Conservation (phyloP, 2,329 filamentous ascomycete genomes). For the Penicillium sp. region DNA sequence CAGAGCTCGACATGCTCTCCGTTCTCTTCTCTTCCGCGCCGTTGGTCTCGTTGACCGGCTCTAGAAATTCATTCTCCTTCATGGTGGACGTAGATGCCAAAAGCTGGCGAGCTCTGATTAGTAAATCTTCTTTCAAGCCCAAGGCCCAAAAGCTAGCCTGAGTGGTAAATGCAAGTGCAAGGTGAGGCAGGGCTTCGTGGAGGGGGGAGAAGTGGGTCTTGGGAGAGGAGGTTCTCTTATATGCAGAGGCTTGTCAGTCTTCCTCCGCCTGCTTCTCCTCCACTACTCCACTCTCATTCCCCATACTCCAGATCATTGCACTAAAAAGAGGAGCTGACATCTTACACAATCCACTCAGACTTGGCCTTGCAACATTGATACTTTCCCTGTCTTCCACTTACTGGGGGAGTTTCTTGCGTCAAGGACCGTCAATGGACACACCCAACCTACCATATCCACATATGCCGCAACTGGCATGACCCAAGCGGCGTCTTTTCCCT, state of each 20-base stretch:
- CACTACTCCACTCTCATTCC: background rate
- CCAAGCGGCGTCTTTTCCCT: background rate
- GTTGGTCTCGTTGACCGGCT: background rate
- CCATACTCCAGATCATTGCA: background rate
- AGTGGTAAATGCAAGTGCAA: background rate
- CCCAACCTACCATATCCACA: background rate
- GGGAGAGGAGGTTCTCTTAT: background rate
- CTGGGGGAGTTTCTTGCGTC: background rate
- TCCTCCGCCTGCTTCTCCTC: background rate
- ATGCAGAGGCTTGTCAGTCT: background rate
- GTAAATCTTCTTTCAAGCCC: background rate
- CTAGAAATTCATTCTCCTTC: conserved; percentile 8
- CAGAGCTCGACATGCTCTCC: conserved; percentile 7
- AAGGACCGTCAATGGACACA: conserved; percentile 6
- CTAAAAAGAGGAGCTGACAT: background rate
- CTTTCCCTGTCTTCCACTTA: background rate
- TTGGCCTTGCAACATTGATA: background rate
- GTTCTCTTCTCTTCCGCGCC: conserved; percentile 1
- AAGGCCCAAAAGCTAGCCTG: background rate
- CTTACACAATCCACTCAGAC: background rate
- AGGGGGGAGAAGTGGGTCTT: background rate
- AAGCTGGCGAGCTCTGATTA: background rate
- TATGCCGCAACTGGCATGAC: conserved; percentile 1
- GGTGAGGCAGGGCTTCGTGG: background rate
- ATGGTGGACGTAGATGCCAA: conserved; percentile 2